phyloP scores from a whole-genome alignment of 208 protist genomes.

The Leishmania aethiopica region DNA sequence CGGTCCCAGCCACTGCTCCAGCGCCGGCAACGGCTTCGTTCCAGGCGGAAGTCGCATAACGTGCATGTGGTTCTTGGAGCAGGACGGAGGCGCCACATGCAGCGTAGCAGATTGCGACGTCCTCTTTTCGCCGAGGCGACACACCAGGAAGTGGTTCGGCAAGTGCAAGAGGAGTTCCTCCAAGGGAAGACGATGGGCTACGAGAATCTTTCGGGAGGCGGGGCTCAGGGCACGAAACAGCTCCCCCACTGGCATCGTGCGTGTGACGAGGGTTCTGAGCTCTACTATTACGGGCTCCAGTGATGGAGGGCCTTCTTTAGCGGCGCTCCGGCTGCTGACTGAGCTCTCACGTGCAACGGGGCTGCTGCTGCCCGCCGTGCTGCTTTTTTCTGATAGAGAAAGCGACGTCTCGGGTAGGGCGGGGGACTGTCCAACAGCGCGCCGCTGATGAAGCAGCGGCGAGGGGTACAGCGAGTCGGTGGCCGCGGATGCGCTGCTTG shows the following conservation, averaged over 20 bases:
- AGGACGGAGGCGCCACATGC: constrained; percentile 1
- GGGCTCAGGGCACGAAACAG: constrained; percentile 52
- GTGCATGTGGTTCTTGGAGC: background rate
- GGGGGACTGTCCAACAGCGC: background rate
- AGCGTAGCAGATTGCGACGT: background rate
- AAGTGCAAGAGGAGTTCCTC: constrained; percentile 65
- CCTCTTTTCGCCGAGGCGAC: background rate
- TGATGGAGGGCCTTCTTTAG: constrained; percentile 5
- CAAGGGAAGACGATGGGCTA: constrained; percentile 44
- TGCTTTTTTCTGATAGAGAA: background rate
- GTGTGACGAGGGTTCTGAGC: constrained; percentile 24
- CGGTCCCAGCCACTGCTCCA: constrained; percentile 15
- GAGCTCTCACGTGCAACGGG: background rate
- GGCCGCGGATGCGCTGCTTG: background rate
- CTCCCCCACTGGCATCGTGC: constrained; percentile 39
- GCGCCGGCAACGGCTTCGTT: constrained; percentile 17
- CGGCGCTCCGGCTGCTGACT: background rate
- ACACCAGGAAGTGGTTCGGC: constrained; percentile 53
- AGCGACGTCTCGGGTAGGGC: background rate
- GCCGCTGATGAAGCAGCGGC: constrained; percentile 10
- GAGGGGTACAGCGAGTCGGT: background rate
- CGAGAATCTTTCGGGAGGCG: constrained; percentile 35
- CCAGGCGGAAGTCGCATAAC: constrained; percentile 3
- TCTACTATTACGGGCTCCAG: constrained; percentile 22
- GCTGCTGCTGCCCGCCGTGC: background rate